phyloP scores from a whole-genome alignment of 1,284 basidiomycete genomes.

The Apiotrichum sp. region DNA sequence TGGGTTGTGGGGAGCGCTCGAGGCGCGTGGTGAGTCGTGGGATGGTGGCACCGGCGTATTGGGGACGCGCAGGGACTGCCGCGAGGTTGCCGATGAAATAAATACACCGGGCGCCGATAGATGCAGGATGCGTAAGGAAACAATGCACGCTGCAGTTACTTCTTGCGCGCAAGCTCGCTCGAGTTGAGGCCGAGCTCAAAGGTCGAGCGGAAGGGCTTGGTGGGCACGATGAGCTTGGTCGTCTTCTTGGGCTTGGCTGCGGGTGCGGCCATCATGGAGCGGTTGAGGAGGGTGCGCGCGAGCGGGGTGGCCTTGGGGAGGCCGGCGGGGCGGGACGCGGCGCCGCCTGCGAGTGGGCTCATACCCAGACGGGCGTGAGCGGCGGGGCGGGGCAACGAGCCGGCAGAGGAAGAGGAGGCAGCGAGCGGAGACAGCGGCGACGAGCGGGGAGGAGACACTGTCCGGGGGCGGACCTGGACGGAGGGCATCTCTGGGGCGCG shows the following conservation, averaged over 20 bases:
- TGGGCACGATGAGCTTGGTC: constrained; percentile 41
- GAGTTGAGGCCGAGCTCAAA: constrained; percentile 39
- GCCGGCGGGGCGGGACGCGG: background rate
- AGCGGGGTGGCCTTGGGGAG: constrained; percentile 39
- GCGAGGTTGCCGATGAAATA: too few relatives aligned
- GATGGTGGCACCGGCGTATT: too few relatives aligned
- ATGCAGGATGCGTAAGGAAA: too few relatives aligned
- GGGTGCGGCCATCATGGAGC: constrained; percentile 17
- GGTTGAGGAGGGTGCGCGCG: constrained; percentile 33
- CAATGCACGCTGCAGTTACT: background rate
- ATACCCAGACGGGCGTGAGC: constrained; percentile 14
- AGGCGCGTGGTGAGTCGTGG: background rate
- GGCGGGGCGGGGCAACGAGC: background rate
- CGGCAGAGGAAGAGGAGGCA: background rate
- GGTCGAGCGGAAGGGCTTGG: constrained; percentile 39
- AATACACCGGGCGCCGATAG: too few relatives aligned
- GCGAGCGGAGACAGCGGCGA: constrained; percentile 12
- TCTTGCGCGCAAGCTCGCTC: constrained; percentile 29
- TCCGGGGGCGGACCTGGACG: background rate
- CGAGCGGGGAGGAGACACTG: constrained; percentile 6
- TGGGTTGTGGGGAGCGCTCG: background rate
- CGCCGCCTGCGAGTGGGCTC: constrained; percentile 11
- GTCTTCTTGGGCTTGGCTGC: constrained; percentile 18
- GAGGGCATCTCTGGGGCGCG: background rate
- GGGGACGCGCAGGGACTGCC: too few relatives aligned